Evolutionary conservation across 805 yeast genomes (phyloP), one percentile per base, ranked within the genome.

Genomic region (Candida rishiriensis): DNA sequence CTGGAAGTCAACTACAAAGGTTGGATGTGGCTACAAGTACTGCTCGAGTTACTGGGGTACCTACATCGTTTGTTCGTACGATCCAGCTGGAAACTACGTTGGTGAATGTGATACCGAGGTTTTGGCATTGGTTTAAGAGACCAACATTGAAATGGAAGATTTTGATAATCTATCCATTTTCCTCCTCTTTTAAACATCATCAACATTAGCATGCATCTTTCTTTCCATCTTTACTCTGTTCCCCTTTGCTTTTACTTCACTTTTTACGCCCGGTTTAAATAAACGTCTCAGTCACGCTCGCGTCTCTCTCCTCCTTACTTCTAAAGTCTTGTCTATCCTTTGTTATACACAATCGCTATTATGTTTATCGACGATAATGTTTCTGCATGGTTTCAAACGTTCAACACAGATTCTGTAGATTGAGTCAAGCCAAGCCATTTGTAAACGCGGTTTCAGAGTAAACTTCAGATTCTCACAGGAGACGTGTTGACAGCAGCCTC

Each of bases 41-140:
- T 79, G 84, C 63, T 56, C 63, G 55, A 65, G 64, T 44, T 64
- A 56, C 31, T 76, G 79, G 76, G 70, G 76, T 29, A 66, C 70
- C 53, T 87, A 86, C 66, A 70, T 84, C 44, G 76, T 85, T 49
- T 88, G 96, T 64, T 79, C 83, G 41, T 88, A 89, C 64, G 71
- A 76, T 59, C 83, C 89, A 30, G 81, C 89, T 30, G 96, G 96
- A 55, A 88, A 88, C 69, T 64, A 71, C 44, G 71, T 55, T 79
- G 60, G 86, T 42, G 59, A 71, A 44, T 71, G 68, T 50, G 53
- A 51, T 16, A 39, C 53, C 3, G 68, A 72, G 42, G 78, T 72
- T 37, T 43, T 52, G 12, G 53, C 64, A 10, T 44, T 52, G 11
- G 42, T 40, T 28, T 56, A 26, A 44, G 14, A 21, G 12, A 21